Evolutionary conservation across 352 stramenopile genomes (phyloP).

Genomic region (Saprolegnia diclina): DNA sequence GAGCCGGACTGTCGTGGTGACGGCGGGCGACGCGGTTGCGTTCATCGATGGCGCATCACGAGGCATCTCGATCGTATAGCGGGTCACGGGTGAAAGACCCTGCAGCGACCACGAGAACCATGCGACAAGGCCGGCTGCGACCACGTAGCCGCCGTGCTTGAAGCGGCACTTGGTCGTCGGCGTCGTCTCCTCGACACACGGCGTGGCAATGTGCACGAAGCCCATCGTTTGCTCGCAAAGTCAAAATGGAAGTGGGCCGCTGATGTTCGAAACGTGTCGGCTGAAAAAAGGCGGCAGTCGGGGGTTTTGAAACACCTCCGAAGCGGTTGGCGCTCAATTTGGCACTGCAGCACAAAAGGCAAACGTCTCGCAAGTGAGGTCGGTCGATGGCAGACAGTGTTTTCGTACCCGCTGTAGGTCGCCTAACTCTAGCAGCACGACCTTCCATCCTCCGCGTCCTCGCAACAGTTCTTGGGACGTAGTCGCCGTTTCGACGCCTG

Average conservation of each 20-base stretch:
- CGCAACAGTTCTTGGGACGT: too few relatives aligned
- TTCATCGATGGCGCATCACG: not conserved
- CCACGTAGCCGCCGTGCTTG: conserved; percentile 5
- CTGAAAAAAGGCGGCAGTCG: not conserved
- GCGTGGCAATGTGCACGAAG: not conserved
- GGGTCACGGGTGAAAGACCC: not conserved
- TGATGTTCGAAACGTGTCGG: too few relatives aligned
- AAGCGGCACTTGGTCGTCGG: not conserved
- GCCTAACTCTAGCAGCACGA: too few relatives aligned
- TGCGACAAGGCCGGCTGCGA: not conserved
- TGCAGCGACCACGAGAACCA: conserved; percentile 8
- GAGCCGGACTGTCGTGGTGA: not conserved
- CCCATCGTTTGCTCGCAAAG: not conserved
- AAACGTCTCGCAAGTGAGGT: too few relatives aligned
- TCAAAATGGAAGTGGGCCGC: not conserved
- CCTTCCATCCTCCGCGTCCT: too few relatives aligned
- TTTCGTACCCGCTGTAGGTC: too few relatives aligned
- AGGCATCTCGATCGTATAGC: not conserved
- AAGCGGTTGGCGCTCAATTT: too few relatives aligned
- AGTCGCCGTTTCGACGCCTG: too few relatives aligned
- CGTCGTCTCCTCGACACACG: not conserved
- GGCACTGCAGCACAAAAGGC: too few relatives aligned
- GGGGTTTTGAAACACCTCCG: too few relatives aligned
- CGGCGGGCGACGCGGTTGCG: not conserved
- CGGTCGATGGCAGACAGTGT: too few relatives aligned